Conservation (phyloP, 2,329 filamentous ascomycete species). For the Fusarium gaditjirri region DNA sequence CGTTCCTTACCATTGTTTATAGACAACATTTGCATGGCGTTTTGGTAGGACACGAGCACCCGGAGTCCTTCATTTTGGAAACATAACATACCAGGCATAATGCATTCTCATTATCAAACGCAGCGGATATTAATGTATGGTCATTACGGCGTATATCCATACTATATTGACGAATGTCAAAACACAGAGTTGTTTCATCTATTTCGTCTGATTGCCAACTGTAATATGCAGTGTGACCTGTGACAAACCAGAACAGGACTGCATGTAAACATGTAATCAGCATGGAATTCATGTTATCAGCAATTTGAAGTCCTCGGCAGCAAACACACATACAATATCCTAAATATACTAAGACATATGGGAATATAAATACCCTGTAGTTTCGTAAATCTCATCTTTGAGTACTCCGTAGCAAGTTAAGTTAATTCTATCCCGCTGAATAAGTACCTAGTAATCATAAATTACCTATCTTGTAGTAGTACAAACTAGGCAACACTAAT, state of each 20-base stretch:
- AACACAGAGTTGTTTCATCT: neutral
- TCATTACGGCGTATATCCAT: neutral
- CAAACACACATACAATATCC: neutral
- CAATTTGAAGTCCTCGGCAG: neutral
- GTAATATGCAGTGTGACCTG: neutral
- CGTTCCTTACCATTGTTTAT: constrained; percentile 1
- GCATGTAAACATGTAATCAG: neutral
- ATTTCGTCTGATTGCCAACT: neutral
- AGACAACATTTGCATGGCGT: constrained; percentile 27
- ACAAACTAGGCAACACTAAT: neutral
- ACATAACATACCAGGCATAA: constrained; percentile 34
- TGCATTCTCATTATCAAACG: neutral
- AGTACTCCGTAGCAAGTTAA: neutral
- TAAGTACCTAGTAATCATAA: neutral
- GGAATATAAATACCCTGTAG: neutral
- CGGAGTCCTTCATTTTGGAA: constrained; percentile 7
- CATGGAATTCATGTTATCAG: neutral
- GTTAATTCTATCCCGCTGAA: neutral
- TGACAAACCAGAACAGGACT: neutral
- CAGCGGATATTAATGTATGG: neutral
- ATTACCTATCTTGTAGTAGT: neutral
- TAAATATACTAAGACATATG: neutral
- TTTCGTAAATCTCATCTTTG: neutral
- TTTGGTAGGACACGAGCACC: constrained; percentile 10
- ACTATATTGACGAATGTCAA: neutral